phyloP scores from a whole-genome alignment of 352 stramenopile species.

The Phytophthora tubulina region DNA sequence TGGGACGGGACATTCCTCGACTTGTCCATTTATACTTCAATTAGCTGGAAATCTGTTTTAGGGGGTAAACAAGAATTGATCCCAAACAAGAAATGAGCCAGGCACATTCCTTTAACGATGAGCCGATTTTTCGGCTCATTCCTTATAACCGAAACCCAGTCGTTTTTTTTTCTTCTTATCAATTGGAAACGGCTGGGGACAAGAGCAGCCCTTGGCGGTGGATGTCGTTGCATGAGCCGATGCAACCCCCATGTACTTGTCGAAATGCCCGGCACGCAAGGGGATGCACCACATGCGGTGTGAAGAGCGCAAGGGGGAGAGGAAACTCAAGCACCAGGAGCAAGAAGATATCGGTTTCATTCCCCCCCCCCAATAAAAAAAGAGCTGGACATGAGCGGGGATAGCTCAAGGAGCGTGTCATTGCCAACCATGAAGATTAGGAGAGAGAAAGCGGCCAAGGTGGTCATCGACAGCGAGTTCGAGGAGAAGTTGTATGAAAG shows the following conservation, averaged over 20 bases:
- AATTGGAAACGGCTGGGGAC: slow-evolving; percentile 7
- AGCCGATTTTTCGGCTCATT: too few relatives aligned
- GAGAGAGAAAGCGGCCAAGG: slow-evolving; percentile 79
- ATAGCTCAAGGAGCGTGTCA: slow-evolving; percentile 68
- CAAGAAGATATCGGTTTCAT: slow-evolving; percentile 40
- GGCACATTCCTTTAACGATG: too few relatives aligned
- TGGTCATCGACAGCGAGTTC: slow-evolving; percentile 96
- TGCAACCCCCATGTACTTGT: slow-evolving; percentile 29
- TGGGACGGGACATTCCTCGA: too few relatives aligned
- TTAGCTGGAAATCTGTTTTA: too few relatives aligned
- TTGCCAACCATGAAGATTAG: slow-evolving; percentile 85
- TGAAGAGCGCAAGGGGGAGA: slow-evolving; percentile 88
- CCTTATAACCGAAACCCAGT: too few relatives aligned
- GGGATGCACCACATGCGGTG: slow-evolving; percentile 71
- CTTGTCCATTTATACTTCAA: too few relatives aligned
- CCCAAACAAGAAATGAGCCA: too few relatives aligned
- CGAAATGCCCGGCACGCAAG: slow-evolving; percentile 65
- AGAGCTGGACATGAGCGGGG: slow-evolving; percentile 83
- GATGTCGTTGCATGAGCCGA: slow-evolving; percentile 6
- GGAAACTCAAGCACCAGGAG: slow-evolving; percentile 79
- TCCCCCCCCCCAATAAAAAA: slow-evolving; percentile 33
- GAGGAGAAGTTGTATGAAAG: slow-evolving; percentile 93
- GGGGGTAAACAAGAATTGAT: too few relatives aligned
- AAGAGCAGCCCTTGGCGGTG: background rate
- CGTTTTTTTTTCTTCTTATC: background rate